Conservation (phyloP, 805 yeast genomes). For the Torulaspora microellipsoides region DNA sequence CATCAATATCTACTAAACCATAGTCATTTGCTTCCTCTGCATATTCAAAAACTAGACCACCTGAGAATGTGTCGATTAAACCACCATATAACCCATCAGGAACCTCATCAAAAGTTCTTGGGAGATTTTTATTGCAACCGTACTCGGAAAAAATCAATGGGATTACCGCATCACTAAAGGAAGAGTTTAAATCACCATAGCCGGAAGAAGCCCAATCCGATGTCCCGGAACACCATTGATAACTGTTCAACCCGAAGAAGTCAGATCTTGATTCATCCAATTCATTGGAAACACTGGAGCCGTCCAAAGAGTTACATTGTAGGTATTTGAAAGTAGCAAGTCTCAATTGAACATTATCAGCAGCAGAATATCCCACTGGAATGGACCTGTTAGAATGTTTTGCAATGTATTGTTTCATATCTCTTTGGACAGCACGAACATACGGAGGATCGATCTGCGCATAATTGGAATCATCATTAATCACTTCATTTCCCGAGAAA, state of each 20-base stretch:
- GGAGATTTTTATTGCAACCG: conserved; percentile 75
- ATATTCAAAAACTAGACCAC: conserved; percentile 93
- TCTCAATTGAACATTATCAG: conserved; percentile 69
- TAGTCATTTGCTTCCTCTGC: conserved; percentile 71
- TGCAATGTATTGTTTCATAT: conserved; percentile 75
- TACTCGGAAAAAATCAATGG: conserved; percentile 71
- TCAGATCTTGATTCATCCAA: conserved; percentile 68
- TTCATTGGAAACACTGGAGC: conserved; percentile 38
- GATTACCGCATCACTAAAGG: conserved; percentile 53
- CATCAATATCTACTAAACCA: conserved; percentile 61
- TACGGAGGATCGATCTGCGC: conserved; percentile 66
- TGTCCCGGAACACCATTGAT: conserved; percentile 74
- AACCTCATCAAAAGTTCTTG: conserved; percentile 85
- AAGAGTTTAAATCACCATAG: conserved; percentile 54
- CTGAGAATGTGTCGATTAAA: conserved; percentile 64
- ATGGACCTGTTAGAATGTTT: conserved; percentile 66
- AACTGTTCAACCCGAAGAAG: conserved; percentile 82
- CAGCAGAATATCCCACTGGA: conserved; percentile 96
- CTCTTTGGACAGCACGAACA: conserved; percentile 88
- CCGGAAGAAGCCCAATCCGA: conserved; percentile 68
- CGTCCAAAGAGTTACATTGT: conserved; percentile 65
- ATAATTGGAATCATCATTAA: conserved; percentile 66
- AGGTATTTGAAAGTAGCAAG: conserved; percentile 72
- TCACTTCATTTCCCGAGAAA: conserved; percentile 90
- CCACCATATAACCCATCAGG: conserved; percentile 62